These are phyloP conservation scores for Pleurotus tuoliensis DNA, from an alignment of 768 basidiomycete genomes.

Conservation along the genomic window DNA sequence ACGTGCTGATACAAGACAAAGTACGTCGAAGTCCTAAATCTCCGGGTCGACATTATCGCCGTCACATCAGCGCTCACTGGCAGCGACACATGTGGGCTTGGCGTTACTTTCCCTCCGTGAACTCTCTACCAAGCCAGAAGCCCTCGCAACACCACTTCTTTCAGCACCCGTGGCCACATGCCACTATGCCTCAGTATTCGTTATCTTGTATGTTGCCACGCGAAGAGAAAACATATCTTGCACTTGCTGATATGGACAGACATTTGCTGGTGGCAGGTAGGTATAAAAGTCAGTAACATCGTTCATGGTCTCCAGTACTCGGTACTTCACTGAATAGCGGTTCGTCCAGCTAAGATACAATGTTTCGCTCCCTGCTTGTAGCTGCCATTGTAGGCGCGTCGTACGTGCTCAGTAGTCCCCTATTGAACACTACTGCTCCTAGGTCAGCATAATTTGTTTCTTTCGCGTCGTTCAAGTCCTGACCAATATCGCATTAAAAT, in stretches of 20 bases:
- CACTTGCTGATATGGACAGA: neutral
- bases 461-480: neutral
- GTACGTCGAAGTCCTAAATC: too few relatives aligned
- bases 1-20: too few relatives aligned
- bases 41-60: too few relatives aligned
- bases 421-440: constrained; percentile 10
- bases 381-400: constrained; percentile 24
- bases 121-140: too few relatives aligned
- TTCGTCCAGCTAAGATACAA: constrained; percentile 1
- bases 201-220: constrained; percentile 1
- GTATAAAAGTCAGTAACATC: neutral
- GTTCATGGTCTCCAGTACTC: neutral
- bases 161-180: neutral
- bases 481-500: constrained; percentile 6
- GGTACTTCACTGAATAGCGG: neutral
- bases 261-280: neutral
- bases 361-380: constrained; percentile 24
- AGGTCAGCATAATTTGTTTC: constrained; percentile 13
- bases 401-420: constrained; percentile 23
- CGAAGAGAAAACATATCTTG: neutral
- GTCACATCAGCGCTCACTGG: too few relatives aligned
- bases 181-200: neutral
- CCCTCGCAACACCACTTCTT: too few relatives aligned
- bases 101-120: too few relatives aligned
- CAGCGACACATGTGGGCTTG: too few relatives aligned